These are phyloP conservation scores for Penicillium sp. DNA, from an alignment of 2,329 filamentous ascomycete species.

Conservation along the genomic window DNA sequence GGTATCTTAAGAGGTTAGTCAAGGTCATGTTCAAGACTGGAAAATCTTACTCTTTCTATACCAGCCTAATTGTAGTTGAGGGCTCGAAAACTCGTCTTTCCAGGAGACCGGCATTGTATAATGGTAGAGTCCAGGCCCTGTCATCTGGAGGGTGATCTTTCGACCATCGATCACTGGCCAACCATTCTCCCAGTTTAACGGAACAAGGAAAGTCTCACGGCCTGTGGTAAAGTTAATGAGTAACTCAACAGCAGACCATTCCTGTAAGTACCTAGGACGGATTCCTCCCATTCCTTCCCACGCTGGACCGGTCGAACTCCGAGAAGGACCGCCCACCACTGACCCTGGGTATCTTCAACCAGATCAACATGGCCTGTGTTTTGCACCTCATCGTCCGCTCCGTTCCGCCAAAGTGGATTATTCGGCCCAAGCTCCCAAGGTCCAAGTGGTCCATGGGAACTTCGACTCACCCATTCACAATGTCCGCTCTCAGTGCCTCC, in stretches of 20 bases:
- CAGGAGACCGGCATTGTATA: conserved; percentile 22
- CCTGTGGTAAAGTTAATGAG: conserved; percentile 29
- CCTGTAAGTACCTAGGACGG: conserved; percentile 40
- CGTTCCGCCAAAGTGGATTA: conserved; percentile 57
- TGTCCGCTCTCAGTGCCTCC: conserved; percentile 61
- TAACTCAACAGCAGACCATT: not conserved
- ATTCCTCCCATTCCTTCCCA: conserved; percentile 35
- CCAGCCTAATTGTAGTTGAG: conserved; percentile 34
- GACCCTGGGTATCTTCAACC: conserved; percentile 46
- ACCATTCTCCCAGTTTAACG: conserved; percentile 51
- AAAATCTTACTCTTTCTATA: conserved; percentile 40
- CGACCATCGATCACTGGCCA: conserved; percentile 55
- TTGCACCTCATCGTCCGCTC: conserved; percentile 50
- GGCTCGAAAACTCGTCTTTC: conserved; percentile 36
- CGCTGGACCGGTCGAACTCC: conserved; percentile 43
- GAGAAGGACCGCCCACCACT: conserved; percentile 52
- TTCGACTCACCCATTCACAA: conserved; percentile 59
- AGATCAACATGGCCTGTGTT: conserved; percentile 53
- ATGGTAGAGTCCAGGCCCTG: conserved; percentile 23
- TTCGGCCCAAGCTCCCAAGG: conserved; percentile 62
- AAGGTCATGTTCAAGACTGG: not conserved
- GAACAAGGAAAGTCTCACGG: conserved; percentile 53
- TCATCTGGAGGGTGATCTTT: conserved; percentile 38
- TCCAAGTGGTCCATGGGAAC: conserved; percentile 54
- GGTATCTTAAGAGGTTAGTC: conserved; percentile 40